phyloP scores from a whole-genome alignment of 129 eudicot genomes.

The Ambrosia artemisiifolia region DNA sequence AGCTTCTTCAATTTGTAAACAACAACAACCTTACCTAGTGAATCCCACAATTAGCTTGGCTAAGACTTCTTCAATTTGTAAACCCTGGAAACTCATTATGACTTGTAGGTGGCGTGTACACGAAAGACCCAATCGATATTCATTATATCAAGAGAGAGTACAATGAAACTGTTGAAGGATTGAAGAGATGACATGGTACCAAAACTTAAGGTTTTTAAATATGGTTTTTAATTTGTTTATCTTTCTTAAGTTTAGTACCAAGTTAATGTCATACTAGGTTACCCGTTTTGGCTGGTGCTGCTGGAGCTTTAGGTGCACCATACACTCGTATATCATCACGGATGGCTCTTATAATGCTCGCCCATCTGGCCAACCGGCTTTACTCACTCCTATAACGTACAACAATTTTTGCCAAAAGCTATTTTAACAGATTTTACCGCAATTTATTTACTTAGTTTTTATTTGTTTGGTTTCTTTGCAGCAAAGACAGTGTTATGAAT shows the following conservation, averaged over 20 bases:
- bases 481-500: slow-evolving; percentile 59
- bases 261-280: slow-evolving; percentile 48
- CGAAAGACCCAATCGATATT: no score
- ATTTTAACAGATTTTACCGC: neutral
- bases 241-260: neutral
- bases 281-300: slow-evolving; percentile 92
- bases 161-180: no score
- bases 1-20: no score
- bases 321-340: slow-evolving; percentile 66
- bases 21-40: no score
- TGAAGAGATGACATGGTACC: slow-evolving; percentile 98
- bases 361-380: slow-evolving; percentile 69
- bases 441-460: neutral
- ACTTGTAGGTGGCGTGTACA: no score
- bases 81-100: no score
- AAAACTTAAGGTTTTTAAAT: neutral
- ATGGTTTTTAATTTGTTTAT: neutral
- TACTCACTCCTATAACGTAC: slow-evolving; percentile 50
- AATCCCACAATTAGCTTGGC: no score
- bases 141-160: no score
- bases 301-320: slow-evolving; percentile 78
- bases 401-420: neutral
- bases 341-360: slow-evolving; percentile 76
- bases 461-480: slow-evolving; percentile 33
- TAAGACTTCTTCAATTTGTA: no score